Evolutionary conservation across 495 filamentous ascomycete genomes (phyloP), one percentile per base, ranked within the genome.

Genomic region (Penicillium egyptiacum): DNA sequence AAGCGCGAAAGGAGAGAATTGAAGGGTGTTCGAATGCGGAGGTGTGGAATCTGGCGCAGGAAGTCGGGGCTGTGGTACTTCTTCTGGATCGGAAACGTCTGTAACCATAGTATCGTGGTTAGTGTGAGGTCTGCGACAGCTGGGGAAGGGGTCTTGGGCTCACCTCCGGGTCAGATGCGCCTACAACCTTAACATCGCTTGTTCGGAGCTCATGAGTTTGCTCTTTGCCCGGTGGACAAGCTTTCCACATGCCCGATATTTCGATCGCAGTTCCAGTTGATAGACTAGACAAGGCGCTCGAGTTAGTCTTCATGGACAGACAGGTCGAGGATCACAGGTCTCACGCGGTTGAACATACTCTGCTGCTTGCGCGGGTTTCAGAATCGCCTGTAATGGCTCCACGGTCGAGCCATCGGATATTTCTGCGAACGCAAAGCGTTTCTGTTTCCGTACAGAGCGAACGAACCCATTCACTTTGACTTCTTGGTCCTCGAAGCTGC

Each of bases 81-180:
- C 72, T 95, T 95, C 69, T 96, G 92, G 41, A 97, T 83, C 2
- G 93, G 92, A 67, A 88, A 94, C 54, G 85, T 89, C 90, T 97
- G 68, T 48, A 17, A 31, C 40, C 37, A 20, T 19, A 33, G 50
- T 25, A 35, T 45, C 16, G 41, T 28, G 16, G 60, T 70, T 43
- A 63, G 55, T 42, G 10, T 11, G 10, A 19, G 23, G 22, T 26
- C 33, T 12, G 17, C 49, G 22, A 52, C 22, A 26, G 23, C 16
- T 28, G 16, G 6, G 20, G 3, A 5, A 22, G 9, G 7, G 28
- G 17, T 50, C 35, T n/a, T 8, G 12, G n/a, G 1, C 82, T 66
- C 77, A 95, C 92, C 78, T 87, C 83, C 57, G 91, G 76, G 72
- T 96, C 87, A 42, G 90, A 82, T 43, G 79, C 73, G 37, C 94